Percentiles rank a stretch among this genome's conserved stretches.
Evolutionary conservation across 441 rosid species (phyloP).

Genomic region (Syzygium malaccense): DNA sequence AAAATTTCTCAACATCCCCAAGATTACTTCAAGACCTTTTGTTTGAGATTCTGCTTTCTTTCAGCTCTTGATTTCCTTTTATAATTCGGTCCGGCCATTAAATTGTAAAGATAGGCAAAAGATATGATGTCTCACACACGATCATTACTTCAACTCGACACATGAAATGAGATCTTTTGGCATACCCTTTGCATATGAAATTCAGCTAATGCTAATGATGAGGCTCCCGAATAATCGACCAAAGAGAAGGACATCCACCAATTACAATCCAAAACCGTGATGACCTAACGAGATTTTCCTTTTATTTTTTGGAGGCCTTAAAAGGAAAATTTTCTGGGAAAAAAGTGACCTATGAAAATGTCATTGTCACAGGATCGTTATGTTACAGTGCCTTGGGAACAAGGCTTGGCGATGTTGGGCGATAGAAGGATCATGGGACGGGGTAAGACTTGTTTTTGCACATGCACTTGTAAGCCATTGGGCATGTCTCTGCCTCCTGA

Average conservation of each 20-base stretch:
- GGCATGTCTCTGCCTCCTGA: slow-evolving; percentile 85
- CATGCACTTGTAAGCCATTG: slow-evolving; percentile 90
- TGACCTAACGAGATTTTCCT: background rate
- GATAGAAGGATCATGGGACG: slow-evolving; percentile 39
- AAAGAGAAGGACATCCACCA: background rate
- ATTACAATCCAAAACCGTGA: background rate
- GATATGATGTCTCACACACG: background rate
- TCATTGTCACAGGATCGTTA: background rate
- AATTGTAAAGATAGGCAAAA: background rate
- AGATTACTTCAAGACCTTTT: background rate
- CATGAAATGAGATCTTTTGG: no score
- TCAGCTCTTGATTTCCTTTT: background rate
- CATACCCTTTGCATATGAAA: background rate
- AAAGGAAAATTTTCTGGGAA: background rate
- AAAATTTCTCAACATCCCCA: background rate
- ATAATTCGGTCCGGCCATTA: background rate
- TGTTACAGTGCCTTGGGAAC: background rate
- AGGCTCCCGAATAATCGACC: background rate
- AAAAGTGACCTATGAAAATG: background rate
- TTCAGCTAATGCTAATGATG: background rate
- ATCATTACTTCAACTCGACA: no score
- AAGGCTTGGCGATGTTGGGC: background rate
- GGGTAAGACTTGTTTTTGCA: slow-evolving; percentile 72
- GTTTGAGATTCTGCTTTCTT: background rate
- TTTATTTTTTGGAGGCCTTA: background rate